Conservation (phyloP, 768 basidiomycete species). For the Boletellus ananas region DNA sequence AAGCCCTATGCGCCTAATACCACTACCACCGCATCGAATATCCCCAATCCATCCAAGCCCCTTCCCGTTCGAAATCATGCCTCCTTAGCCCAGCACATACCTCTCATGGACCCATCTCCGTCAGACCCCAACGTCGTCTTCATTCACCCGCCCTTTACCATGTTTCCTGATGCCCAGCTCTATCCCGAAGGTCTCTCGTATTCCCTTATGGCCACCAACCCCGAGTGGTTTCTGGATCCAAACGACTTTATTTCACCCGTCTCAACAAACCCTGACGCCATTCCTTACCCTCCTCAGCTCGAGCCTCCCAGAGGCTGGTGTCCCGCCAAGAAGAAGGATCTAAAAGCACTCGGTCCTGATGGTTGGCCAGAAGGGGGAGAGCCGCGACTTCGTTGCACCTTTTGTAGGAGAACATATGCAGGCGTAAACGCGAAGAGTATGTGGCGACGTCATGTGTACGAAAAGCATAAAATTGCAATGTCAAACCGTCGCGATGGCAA, state of each 20-base stretch:
- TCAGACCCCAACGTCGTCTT: slow-evolving; percentile 66
- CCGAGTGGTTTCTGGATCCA: slow-evolving; percentile 76
- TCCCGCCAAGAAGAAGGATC: slow-evolving; percentile 77
- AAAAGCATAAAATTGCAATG: slow-evolving; percentile 90
- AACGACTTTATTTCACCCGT: slow-evolving; percentile 54
- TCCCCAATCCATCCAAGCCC: slow-evolving; percentile 24
- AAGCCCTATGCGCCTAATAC: slow-evolving; percentile 50
- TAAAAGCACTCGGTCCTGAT: slow-evolving; percentile 63
- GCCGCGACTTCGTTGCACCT: slow-evolving; percentile 76
- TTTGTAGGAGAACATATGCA: slow-evolving; percentile 79
- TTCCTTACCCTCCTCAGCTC: slow-evolving; percentile 70
- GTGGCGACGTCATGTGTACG: slow-evolving; percentile 86
- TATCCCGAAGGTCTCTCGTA: slow-evolving; percentile 70
- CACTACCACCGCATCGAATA: slow-evolving; percentile 14
- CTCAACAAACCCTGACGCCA: slow-evolving; percentile 47
- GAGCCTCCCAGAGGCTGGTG: slow-evolving; percentile 87
- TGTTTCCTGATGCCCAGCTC: slow-evolving; percentile 58
- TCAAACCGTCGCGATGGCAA: slow-evolving; percentile 73
- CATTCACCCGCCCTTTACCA: slow-evolving; percentile 69
- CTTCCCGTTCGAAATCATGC: slow-evolving; percentile 29
- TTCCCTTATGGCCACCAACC: slow-evolving; percentile 66
- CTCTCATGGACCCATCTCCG: slow-evolving; percentile 63
- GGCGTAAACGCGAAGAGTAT: slow-evolving; percentile 89
- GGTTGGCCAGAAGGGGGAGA: slow-evolving; percentile 81
- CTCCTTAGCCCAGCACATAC: slow-evolving; percentile 43